Base-by-base conservation (phyloP, 371 early-diverging fungal species). In the Syncephalastrum sp. region DNA sequence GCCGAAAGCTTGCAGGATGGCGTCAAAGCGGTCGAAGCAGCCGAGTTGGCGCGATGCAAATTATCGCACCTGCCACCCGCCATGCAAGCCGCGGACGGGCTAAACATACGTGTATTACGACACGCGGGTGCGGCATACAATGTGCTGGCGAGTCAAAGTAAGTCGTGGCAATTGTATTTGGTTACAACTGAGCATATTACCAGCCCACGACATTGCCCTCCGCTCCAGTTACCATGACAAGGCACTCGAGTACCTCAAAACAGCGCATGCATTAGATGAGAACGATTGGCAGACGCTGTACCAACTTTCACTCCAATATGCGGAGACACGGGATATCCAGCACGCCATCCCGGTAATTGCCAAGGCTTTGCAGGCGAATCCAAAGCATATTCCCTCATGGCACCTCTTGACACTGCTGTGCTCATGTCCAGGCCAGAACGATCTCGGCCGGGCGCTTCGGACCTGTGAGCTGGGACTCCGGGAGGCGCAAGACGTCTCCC, bases 391-490 rank as follows among this genome's bases (percentile, higher is more conserved):
- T 33, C 74, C 86, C 6, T 86, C 92, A 2, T 96, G 94, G 93
- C 91, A 96, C 68, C 74, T 96, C 21, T 68, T 96, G 38, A 87
- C 86, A 0, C 74, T 95, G 43, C 64, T 94, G 29, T 72, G 88
- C 16, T 86, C 91, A n/a, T 82, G 87, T 5, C 59, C 63, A 25
- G 38, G 51, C 16, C 64, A 63, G 19, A 57, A 67, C 17, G 55
- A 61, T 27, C 43, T 70, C 14, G 21, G 42, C 1, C 67, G 82
- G 46, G 93, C 92, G 0, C 57, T 87, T 50, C 77, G 83, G 47
- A 79, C 92, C 6, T 91, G 90, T 64, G 82, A 91, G 21, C 81
- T 87, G 12, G 94, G 90, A 0, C 66, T 90, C 58, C 38, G 38
- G 4, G 38, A 33, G 57, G 38, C 38, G 10, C 38, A 33, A 33